A percentile compares a stretch with the other conserved stretches of the same genome.
phyloP scores from a whole-genome alignment of 2,329 filamentous ascomycete genomes.

The Nannizziopsis barbatae region DNA sequence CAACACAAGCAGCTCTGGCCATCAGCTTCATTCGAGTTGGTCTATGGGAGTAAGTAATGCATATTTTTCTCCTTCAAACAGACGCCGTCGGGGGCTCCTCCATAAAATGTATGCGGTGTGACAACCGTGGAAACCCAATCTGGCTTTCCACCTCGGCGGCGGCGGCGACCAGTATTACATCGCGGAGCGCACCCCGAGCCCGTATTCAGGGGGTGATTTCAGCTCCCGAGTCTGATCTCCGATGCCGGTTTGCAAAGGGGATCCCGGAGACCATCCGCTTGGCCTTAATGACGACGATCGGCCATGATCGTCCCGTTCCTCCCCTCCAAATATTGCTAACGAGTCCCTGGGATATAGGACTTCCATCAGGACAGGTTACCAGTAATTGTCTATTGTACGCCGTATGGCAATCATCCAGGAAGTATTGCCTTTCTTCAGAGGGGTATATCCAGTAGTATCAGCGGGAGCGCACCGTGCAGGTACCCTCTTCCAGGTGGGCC shows the following conservation, averaged over 20 bases:
- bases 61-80: constrained; percentile 6
- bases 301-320: not conserved
- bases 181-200: not conserved
- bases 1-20: not conserved
- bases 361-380: too few relatives aligned
- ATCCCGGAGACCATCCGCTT: constrained; percentile 2
- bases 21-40: not conserved
- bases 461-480: not conserved
- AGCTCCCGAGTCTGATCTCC: too few relatives aligned
- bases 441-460: not conserved
- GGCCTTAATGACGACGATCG: not conserved
- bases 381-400: too few relatives aligned
- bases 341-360: not conserved
- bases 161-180: not conserved
- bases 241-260: not conserved
- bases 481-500: too few relatives aligned
- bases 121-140: not conserved
- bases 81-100: constrained; percentile 3
- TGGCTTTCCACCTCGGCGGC: constrained; percentile 5
- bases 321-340: not conserved
- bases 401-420: too few relatives aligned
- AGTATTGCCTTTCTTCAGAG: too few relatives aligned
- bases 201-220: too few relatives aligned
- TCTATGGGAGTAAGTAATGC: not conserved
- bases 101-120: not conserved